Evolutionary conservation across 768 basidiomycete species (phyloP).

Genomic region (Termitomyces sp.): DNA sequence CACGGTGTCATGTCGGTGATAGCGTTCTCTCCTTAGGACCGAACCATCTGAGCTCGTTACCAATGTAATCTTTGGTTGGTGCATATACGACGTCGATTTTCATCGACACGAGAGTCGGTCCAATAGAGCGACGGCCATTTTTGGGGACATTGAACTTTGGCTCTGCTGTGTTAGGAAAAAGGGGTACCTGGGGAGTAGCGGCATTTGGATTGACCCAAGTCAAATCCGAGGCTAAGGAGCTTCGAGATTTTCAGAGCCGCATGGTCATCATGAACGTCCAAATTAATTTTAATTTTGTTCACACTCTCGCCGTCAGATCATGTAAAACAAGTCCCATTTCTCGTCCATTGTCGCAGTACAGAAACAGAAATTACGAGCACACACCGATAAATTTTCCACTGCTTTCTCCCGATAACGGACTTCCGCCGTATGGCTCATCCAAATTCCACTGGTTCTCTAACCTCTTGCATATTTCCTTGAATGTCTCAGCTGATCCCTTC

Average conservation of each 20-base stretch:
- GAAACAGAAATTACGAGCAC: not conserved
- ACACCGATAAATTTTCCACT: not conserved
- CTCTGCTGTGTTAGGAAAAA: not conserved
- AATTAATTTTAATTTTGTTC: not conserved
- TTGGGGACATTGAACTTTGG: not conserved
- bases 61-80: not conserved
- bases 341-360: not conserved
- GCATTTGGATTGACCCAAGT: not conserved
- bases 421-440: conserved; percentile 28
- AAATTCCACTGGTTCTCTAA: conserved; percentile 72
- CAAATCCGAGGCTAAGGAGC: not conserved
- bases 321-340: too few relatives aligned
- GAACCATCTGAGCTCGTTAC: not conserved
- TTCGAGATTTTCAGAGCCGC: not conserved
- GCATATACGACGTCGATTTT: not conserved
- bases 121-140: not conserved
- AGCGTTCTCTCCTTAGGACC: not conserved
- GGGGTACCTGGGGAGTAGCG: not conserved
- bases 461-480: conserved; percentile 70
- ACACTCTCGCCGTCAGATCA: not conserved
- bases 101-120: not conserved
- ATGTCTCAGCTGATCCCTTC: conserved; percentile 82
- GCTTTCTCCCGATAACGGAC: not conserved
- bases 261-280: not conserved
- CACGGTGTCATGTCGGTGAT: not conserved